Conservation (phyloP, 495 filamentous ascomycete genomes). For the Sabuloglossum arenarium region DNA sequence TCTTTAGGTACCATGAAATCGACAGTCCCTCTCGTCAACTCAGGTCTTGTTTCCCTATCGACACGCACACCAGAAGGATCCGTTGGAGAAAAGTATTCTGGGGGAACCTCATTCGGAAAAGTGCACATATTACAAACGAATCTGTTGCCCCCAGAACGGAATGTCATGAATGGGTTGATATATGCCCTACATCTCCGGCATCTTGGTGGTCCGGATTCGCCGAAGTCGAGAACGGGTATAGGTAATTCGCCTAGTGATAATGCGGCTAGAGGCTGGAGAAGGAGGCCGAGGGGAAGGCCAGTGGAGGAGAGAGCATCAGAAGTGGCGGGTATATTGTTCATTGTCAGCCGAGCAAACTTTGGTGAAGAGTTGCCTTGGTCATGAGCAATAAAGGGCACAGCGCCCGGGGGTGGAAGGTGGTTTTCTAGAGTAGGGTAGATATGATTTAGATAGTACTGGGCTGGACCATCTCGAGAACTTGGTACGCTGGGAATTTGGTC, state of each 20-base stretch:
- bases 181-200: constrained; percentile 90
- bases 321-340: constrained; percentile 78
- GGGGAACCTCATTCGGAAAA: constrained; percentile 82
- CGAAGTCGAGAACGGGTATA: constrained; percentile 89
- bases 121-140: constrained; percentile 98
- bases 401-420: constrained; percentile 71
- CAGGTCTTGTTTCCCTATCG: constrained; percentile 75
- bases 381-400: constrained; percentile 74
- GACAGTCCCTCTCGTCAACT: constrained; percentile 76
- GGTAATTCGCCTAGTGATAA: constrained; percentile 68
- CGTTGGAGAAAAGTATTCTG: constrained; percentile 83
- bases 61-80: constrained; percentile 73
- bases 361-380: constrained; percentile 96
- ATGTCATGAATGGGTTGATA: constrained; percentile 98
- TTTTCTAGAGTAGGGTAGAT: constrained; percentile 89
- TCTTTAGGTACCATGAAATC: constrained; percentile 96
- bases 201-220: constrained; percentile 72
- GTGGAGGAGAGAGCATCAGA: constrained; percentile 62
- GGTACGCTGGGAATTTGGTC: constrained; percentile 91
- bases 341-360: constrained; percentile 73
- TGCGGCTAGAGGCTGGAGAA: constrained; percentile 75
- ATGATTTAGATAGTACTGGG: constrained; percentile 66
- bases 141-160: constrained; percentile 80
- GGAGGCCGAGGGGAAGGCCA: constrained; percentile 63
- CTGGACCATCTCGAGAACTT: constrained; percentile 54